Percentiles rank a stretch among this genome's conserved stretches.
phyloP scores from a whole-genome alignment of 2,329 filamentous ascomycete genomes.

The Aspergillus transmontanensis region DNA sequence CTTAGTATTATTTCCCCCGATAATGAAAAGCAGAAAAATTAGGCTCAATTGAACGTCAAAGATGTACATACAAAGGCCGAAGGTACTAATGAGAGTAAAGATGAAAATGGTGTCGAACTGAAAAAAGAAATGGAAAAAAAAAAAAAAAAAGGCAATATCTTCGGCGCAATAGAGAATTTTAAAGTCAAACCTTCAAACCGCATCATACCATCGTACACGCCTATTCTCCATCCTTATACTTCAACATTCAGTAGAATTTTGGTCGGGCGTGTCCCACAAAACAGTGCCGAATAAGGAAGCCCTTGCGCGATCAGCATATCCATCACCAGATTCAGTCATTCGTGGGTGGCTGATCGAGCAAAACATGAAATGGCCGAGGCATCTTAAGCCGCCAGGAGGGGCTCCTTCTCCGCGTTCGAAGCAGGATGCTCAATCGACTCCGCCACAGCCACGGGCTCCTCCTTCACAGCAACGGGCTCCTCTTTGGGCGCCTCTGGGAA shows the following conservation, averaged over 20 bases:
- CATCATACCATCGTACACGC: conserved; percentile 28
- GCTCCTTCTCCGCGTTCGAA: conserved; percentile 34
- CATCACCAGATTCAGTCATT: background rate
- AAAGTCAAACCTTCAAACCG: conserved; percentile 8
- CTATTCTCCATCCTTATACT: conserved; percentile 12
- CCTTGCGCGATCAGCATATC: background rate
- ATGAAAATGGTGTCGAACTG: background rate
- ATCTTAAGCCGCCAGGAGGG: conserved; percentile 35
- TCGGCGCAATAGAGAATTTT: conserved; percentile 1
- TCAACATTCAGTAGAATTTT: conserved; percentile 11
- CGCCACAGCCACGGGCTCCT: conserved; percentile 35
- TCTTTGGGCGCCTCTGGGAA: conserved; percentile 52
- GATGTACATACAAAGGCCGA: conserved; percentile 8
- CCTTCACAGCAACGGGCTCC: conserved; percentile 36
- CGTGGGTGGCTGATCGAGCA: background rate
- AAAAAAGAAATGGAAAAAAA: conserved; percentile 7
- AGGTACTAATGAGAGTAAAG: conserved; percentile 7
- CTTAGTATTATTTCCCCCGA: background rate
- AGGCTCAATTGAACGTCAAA: conserved; percentile 6
- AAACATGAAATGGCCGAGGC: background rate
- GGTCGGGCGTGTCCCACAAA: conserved; percentile 8
- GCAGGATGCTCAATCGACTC: conserved; percentile 34
- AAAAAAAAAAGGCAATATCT: conserved; percentile 6
- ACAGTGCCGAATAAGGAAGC: background rate
- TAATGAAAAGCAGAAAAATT: background rate